These are phyloP conservation scores for Hirschfeldia incana DNA, from an alignment of 345 rosid genomes.

Conservation along the genomic window DNA sequence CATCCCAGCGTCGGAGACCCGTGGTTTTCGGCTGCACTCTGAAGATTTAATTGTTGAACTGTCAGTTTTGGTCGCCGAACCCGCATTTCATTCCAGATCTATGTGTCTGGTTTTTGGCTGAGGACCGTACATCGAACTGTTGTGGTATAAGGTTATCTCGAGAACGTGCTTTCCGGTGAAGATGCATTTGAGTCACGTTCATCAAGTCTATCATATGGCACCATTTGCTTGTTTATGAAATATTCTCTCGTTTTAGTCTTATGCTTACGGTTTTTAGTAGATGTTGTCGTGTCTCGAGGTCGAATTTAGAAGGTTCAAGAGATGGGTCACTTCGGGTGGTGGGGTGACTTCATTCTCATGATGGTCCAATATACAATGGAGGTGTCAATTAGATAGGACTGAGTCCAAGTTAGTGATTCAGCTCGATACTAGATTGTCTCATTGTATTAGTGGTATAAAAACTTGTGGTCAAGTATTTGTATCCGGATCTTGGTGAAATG, in stretches of 20 bases:
- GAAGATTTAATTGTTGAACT: background rate
- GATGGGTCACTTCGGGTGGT: background rate
- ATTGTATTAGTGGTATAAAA: background rate
- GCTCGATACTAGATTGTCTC: background rate
- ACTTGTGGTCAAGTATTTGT: no score
- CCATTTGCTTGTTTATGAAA: background rate
- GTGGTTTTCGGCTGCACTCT: background rate
- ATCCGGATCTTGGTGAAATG: no score
- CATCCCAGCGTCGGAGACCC: background rate
- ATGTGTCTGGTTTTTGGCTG: background rate
- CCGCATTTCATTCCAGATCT: background rate
- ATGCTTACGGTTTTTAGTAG: background rate
- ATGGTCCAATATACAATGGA: background rate
- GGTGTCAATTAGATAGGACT: background rate
- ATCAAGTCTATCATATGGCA: background rate
- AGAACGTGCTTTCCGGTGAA: background rate
- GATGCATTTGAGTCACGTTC: background rate
- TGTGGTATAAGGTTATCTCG: background rate
- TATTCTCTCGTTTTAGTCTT: background rate
- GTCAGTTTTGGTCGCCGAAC: background rate
- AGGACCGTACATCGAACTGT: background rate
- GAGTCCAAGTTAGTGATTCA: background rate
- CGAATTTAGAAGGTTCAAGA: background rate
- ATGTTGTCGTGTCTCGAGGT: background rate
- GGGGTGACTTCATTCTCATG: background rate